These are phyloP conservation scores for Raffaelea arxii DNA, from an alignment of 2,329 filamentous ascomycete genomes.

Conservation along the genomic window DNA sequence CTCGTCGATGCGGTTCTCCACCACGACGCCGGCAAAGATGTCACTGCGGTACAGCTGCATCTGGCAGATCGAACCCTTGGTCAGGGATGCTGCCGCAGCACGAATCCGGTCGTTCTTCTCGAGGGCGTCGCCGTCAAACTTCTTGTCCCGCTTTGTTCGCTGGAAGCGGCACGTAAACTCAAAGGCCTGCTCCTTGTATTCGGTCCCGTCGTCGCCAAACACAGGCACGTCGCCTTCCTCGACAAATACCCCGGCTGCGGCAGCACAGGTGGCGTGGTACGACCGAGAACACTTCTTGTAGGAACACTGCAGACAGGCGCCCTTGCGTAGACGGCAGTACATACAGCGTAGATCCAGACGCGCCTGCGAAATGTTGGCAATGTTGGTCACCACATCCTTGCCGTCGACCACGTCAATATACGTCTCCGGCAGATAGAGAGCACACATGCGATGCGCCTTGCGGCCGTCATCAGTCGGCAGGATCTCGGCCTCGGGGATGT, in stretches of 20 bases:
- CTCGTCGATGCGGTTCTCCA: constrained; percentile 72
- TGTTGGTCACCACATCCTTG: constrained; percentile 66
- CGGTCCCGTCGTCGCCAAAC: constrained; percentile 81
- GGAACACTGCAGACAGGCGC: constrained; percentile 95
- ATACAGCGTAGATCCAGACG: constrained; percentile 88
- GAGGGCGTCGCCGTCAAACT: constrained; percentile 55
- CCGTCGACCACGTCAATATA: constrained; percentile 66
- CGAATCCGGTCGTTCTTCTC: constrained; percentile 62
- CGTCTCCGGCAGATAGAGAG: constrained; percentile 84
- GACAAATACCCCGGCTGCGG: constrained; percentile 82
- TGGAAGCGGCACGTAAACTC: constrained; percentile 95
- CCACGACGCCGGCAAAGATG: constrained; percentile 81
- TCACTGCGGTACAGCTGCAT: constrained; percentile 76
- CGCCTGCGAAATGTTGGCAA: constrained; percentile 74
- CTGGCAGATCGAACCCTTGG: constrained; percentile 70
- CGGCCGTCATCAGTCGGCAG: constrained; percentile 80
- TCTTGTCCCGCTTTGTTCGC: constrained; percentile 75
- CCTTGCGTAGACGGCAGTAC: constrained; percentile 86
- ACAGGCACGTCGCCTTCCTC: constrained; percentile 80
- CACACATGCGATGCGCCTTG: constrained; percentile 81
- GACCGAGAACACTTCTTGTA: constrained; percentile 87
- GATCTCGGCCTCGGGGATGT: constrained; percentile 72
- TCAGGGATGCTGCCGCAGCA: constrained; percentile 57
- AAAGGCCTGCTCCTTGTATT: constrained; percentile 86
- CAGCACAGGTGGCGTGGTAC: constrained; percentile 92